Base-by-base conservation (phyloP, 768 basidiomycete genomes). In the Hericium alpestre region DNA sequence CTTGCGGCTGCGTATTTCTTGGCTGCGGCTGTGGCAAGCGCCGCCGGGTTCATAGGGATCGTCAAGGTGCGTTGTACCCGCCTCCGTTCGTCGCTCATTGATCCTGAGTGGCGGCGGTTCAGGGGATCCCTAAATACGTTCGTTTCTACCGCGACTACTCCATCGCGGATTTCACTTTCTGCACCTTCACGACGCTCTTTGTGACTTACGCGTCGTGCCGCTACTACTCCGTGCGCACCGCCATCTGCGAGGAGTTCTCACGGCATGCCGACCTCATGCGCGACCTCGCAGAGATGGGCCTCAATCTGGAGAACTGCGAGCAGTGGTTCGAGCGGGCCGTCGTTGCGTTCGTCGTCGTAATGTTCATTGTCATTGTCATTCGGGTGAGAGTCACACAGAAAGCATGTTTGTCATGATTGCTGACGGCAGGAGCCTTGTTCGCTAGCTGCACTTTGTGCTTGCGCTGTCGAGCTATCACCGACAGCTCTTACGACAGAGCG, bases 121-220 rank as follows among this genome's bases (percentile, higher is more conserved):
- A 90, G 88, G 78, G 74, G 65, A 79, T 79, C 59, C 74, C 83
- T 4, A 71, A 80, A 0, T 80, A 82, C 60, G 80, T 91, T 53
- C 85, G 86, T 55, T 82, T 91, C 63, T 91, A 89, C 72, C 82
- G 88, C 59, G 87, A 88, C 72, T 90, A 84, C 61, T 81, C 87
- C 56, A 82, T 88, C 60, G 88, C 84, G 53, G 87, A 90, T 70
- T 83, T 90, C 65, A 77, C 78, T 3, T 86, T 87, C 70, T 80
- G 81, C 67, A 75, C 81, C 6, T 72, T 87, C 55, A 77, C 79
- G 43, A 78, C 84, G 11, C 65, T 76, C 15, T 55, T 82, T 38
- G 77, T 78, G 53, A 79, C 79, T 7, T 86, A 84, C 65, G 77
- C 75, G 8, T 77, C 83, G 2, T 84, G 84, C 67, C 76, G 74